Percentiles rank a stretch among this genome's conserved stretches.
Evolutionary conservation across 371 early-diverging fungal species (phyloP).

Genomic region (Mortierella sp.): DNA sequence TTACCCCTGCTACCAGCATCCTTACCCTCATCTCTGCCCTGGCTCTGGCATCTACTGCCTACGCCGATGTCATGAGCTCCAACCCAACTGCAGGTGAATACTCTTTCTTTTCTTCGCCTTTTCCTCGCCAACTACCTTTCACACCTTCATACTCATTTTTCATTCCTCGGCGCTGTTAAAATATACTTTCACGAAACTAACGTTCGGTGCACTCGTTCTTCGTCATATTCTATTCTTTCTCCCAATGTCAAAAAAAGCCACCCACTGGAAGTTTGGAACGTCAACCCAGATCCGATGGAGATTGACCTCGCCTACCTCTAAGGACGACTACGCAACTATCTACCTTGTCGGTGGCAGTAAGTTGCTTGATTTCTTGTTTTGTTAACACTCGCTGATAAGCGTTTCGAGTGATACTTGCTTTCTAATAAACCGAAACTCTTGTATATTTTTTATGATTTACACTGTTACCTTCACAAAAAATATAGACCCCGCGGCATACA

Average conservation of each 20-base stretch:
- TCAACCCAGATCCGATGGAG: conserved; percentile 27
- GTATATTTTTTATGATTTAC: not conserved
- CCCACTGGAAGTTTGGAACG: conserved; percentile 32
- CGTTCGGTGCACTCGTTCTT: not conserved
- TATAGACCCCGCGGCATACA: conserved; percentile 30
- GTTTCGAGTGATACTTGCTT: too few species aligned
- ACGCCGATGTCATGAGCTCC: conserved; percentile 1
- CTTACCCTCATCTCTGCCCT: not conserved
- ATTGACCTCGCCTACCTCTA: conserved; percentile 13
- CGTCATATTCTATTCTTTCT: not conserved
- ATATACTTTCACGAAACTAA: not conserved
- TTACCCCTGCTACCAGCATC: too few species aligned
- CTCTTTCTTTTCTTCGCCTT: not conserved
- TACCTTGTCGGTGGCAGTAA: conserved; percentile 44
- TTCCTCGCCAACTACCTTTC: not conserved
- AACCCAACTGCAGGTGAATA: not conserved
- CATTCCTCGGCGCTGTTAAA: not conserved
- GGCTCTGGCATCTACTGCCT: not conserved
- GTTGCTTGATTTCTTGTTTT: not conserved
- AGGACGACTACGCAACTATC: conserved; percentile 15
- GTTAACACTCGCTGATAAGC: not conserved
- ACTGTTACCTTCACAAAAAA: not conserved
- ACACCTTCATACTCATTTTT: not conserved
- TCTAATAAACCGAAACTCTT: not conserved
- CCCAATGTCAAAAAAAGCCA: conserved; percentile 14